Base-by-base conservation (phyloP, 805 yeast species). In the Kluyveromyces dobzhanskii region DNA sequence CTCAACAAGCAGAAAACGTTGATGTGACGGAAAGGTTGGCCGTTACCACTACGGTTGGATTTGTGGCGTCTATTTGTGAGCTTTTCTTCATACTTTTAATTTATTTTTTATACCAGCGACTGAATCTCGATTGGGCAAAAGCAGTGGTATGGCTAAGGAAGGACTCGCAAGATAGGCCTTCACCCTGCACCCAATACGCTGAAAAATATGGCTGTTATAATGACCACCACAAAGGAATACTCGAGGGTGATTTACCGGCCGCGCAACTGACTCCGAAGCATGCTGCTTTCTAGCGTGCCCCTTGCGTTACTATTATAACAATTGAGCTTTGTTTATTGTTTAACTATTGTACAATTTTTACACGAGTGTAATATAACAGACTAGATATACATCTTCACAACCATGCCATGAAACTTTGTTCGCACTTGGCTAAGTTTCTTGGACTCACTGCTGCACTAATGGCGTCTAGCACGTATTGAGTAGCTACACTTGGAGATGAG, bases 401-500 rank as follows among this genome's bases (percentile, higher is more conserved):
- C 65, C 86, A 92, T 1, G 98, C 92, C 95, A 92, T 85, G 87
- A 95, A 92, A 47, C 85, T 70, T 12, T 87, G 78, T 51, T 92
- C 98, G 4, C 94, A 81, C 39, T 85, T 78, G 12, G 97, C 97
- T 50, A 92, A 66, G 52, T 86, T 85, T 51, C 95, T 76, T 26
- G 97, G 97, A 55, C 88, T 90, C 12, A 88, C 97, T 5, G 98
- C 97, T 54, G 85, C 87, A 4, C 94, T 81, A 38, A 92, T 85
- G 54, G 90, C 73, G 52, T 92, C 97, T 48, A 92, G 71, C 25
- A 87, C 84, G 44, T 85, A 80, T 59, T 90, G 97, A 27, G 95
- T 85, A 8, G 94, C 84, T 1, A 82, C 76, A 24, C 73, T 65
- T 24, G 74, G 74, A 28, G 69, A 66, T 11, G 74, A 70, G 34